Base-by-base conservation (phyloP, 768 basidiomycete genomes). In the Candolleomyces eurysporus region DNA sequence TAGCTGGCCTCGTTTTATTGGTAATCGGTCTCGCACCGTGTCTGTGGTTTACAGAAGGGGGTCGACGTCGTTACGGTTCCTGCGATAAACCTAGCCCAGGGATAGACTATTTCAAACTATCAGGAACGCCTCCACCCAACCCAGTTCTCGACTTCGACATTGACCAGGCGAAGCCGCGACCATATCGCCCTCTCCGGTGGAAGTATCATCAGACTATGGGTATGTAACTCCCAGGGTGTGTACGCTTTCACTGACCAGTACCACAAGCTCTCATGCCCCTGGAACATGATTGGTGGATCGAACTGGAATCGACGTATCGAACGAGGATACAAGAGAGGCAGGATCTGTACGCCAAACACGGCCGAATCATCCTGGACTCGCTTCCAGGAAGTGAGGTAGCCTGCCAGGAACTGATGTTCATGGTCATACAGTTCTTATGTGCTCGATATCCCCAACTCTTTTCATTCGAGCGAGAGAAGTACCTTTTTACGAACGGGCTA, bases 111-210 rank as follows among this genome's bases (percentile, higher is more conserved):
- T 74, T 79, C 55, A 65, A 74, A 40, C 68, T 84, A 50, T 76
- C 80, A 0, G 80, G 79, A 1, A 75, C 82, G 4, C 78, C 78
- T 32, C 64, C 71, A 14, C 82, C 84, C 5, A 71, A 62, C 2
- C 77, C 83, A 22, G 59, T 82, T 2, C 64, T 61, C 22, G 63
- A 76, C 26, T 84, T 85, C 56, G 68, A 83, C 55, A 68, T 85
- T 32, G 70, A 73, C 53, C 71, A 63, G 4, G 76, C 82, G 9
- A 77, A 71, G 59, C 71, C 84, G 3, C 75, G 83, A 52, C 84
- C 84, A 14, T 84, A 85, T 67, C 76, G 84, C 26, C 84, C 84
- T 0, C 82, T 85, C 64, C 76, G 82, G 63, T 85, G 83, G 82
- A 72, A 72, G 51, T 85, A 83, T 59, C 77, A 83, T 63, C 84